Conservation (phyloP, 2,329 filamentous ascomycete species). For the Aspergillus ochraceus region DNA sequence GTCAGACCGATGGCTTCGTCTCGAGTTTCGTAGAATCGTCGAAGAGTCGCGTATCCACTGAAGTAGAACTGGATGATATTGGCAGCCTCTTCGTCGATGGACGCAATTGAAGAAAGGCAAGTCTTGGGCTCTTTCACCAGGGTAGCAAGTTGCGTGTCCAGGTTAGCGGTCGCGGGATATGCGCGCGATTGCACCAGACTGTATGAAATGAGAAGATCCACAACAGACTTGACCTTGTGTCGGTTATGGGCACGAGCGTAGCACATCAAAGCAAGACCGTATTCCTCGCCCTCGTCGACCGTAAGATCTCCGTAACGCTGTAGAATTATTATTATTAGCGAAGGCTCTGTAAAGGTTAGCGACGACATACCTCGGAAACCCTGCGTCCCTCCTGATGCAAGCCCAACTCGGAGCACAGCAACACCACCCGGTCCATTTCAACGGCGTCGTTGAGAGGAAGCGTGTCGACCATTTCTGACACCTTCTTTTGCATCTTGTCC, state of each 20-base stretch:
- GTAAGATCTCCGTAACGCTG: conserved; percentile 83
- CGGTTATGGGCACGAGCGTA: conserved; percentile 81
- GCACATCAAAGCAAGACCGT: conserved; percentile 85
- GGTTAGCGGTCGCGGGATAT: conserved; percentile 68
- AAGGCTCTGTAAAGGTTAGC: too few species aligned
- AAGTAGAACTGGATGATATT: conserved; percentile 80
- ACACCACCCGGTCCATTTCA: conserved; percentile 79
- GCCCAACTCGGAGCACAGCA: conserved; percentile 73
- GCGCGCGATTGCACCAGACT: conserved; percentile 82
- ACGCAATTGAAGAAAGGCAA: conserved; percentile 70
- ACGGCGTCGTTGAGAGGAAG: conserved; percentile 69
- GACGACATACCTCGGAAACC: conserved; percentile 70
- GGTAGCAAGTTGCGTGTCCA: conserved; percentile 70
- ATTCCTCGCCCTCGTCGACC: conserved; percentile 69
- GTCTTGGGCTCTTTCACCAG: conserved; percentile 71
- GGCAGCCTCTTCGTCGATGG: conserved; percentile 76
- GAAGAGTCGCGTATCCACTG: conserved; percentile 87
- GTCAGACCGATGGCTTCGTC: conserved; percentile 59
- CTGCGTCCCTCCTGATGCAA: conserved; percentile 76
- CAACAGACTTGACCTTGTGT: conserved; percentile 77
- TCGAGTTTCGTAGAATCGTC: conserved; percentile 85
- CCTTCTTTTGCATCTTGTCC: conserved; percentile 68
- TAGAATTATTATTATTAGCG: background rate
- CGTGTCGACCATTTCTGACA: conserved; percentile 70
- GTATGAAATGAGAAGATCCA: conserved; percentile 83